Base-by-base conservation (phyloP, 2,329 filamentous ascomycete species). In the Botrytis paeoniae region DNA sequence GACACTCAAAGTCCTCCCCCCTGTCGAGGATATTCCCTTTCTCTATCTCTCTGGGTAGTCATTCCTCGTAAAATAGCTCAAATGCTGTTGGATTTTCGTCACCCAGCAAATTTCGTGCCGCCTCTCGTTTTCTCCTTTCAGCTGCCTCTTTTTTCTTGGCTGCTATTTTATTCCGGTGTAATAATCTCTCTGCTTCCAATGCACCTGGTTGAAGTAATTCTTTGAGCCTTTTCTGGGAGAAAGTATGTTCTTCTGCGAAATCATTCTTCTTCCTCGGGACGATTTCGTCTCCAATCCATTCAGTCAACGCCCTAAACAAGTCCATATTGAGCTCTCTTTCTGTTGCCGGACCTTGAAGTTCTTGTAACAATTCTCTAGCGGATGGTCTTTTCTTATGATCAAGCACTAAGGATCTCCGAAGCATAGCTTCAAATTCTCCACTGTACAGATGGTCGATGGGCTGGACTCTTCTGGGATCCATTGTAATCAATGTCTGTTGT, bases 221-320 rank as follows among this genome's bases (percentile, higher is more conserved):
- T 2, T 35, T 60, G n/a, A 69, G n/a, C 9, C 51, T 43, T 35
- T 69, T 12, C 22, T 69, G 51, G 1, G 37, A 59, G 37, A 69
- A 69, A 18, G 0, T 20, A 20, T 18, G 12, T 57, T 57, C 51
- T 29, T 29, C n/a, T 57, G 51, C 14, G 7, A 32, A 32, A 18
- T 29, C 14, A 9, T 57, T 18, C 2, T 60, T 32, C 14, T 45
- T 7, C 10, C 32, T 8, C 2, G 43, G 22, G 35, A 32, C n/a
- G 2, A 32, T 8, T 43, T 18, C 10, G 1, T 29, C 25, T 60
- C 20, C 51, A 22, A 60, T 29, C 66, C 66, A 69, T 5, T 35
- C 51, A 35, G 66, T 51, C 66, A 69, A 43, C 25, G 45, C 37
- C 66, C 16, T 69, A 12, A 41, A 69, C 51, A 69, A 57, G 16